Percentiles rank a stretch among this genome's conserved stretches.
Evolutionary conservation across 1,284 basidiomycete species (phyloP).

Genomic region (Puccinia novopanici): DNA sequence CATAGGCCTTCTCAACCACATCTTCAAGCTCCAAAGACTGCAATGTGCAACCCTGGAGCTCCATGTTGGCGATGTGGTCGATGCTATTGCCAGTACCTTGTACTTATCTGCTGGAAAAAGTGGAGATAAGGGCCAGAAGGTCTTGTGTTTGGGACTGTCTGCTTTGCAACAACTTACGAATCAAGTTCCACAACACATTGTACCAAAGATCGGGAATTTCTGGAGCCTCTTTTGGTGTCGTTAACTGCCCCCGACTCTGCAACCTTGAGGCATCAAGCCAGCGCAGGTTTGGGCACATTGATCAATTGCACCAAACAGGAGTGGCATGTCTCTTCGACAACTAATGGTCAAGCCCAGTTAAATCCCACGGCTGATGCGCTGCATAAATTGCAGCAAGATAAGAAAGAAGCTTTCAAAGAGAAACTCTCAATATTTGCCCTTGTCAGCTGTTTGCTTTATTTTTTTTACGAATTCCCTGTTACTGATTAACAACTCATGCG

Average conservation of each 20-base stretch:
- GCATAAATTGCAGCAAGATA: conserved; percentile 7
- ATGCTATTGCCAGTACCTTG: conserved; percentile 34
- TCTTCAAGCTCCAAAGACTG: conserved; percentile 38
- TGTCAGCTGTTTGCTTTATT: conserved; percentile 26
- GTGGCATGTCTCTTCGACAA: conserved; percentile 6
- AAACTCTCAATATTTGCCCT: conserved; percentile 38
- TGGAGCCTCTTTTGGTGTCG: conserved; percentile 38
- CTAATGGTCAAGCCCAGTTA: neutral
- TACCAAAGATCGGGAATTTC: conserved; percentile 7
- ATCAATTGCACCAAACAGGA: conserved; percentile 33
- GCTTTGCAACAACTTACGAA: conserved; percentile 34
- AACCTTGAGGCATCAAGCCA: conserved; percentile 34
- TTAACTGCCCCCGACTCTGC: conserved; percentile 25
- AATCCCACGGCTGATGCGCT: neutral
- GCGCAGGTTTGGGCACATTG: conserved; percentile 35
- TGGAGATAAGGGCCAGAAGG: conserved; percentile 43
- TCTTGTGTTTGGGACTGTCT: conserved; percentile 28
- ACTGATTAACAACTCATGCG: neutral
- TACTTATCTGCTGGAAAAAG: conserved; percentile 48
- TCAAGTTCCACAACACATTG: conserved; percentile 36
- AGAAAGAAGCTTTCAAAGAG: conserved; percentile 44
- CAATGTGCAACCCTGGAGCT: conserved; percentile 4
- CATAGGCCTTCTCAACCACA: conserved; percentile 39
- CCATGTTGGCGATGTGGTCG: conserved; percentile 16
- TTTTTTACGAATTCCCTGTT: neutral